These are phyloP conservation scores for Pseudonitzschia pungens DNA, from an alignment of 108 stramenopile genomes.

Conservation along the genomic window DNA sequence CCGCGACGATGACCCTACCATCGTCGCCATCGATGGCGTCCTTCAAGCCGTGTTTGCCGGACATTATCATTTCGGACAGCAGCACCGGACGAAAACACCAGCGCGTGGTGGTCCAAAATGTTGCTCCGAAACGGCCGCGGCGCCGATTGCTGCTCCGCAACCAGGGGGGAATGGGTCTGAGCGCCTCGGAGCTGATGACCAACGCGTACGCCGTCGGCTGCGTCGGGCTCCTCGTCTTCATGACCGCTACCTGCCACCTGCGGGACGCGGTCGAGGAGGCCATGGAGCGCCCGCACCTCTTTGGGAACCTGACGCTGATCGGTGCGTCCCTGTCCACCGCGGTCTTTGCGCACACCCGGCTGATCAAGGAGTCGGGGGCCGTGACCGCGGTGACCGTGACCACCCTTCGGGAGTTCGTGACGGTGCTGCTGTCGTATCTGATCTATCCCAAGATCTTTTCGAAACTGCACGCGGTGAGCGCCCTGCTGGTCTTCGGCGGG, in stretches of 20 bases:
- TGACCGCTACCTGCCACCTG: slow-evolving; percentile 30
- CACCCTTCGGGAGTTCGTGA: slow-evolving; percentile 51
- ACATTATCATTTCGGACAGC: slow-evolving; percentile 5
- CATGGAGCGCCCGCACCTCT: slow-evolving; percentile 42
- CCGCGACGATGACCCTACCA: not conserved
- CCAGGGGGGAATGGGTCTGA: slow-evolving; percentile 43
- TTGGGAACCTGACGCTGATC: slow-evolving; percentile 44
- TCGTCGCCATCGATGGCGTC: not conserved
- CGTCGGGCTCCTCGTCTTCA: slow-evolving; percentile 35
- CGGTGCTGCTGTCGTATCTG: slow-evolving; percentile 53
- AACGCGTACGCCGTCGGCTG: slow-evolving; percentile 68
- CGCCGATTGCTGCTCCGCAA: not conserved
- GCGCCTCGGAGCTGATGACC: slow-evolving; percentile 55
- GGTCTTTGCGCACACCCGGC: slow-evolving; percentile 58
- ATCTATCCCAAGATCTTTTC: slow-evolving; percentile 52
- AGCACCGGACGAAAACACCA: slow-evolving; percentile 6
- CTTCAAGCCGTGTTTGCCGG: not conserved
- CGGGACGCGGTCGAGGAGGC: slow-evolving; percentile 18
- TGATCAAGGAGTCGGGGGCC: slow-evolving; percentile 47
- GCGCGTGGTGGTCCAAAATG: not conserved
- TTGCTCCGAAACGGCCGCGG: not conserved
- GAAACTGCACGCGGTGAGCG: slow-evolving; percentile 31
- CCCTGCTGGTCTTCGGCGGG: slow-evolving; percentile 34
- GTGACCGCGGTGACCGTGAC: slow-evolving; percentile 65
- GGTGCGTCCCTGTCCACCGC: slow-evolving; percentile 56